A percentile compares a stretch with the other conserved stretches of the same genome.
phyloP scores from a whole-genome alignment of 805 yeast genomes.

The Saccharomycopsis sp. region DNA sequence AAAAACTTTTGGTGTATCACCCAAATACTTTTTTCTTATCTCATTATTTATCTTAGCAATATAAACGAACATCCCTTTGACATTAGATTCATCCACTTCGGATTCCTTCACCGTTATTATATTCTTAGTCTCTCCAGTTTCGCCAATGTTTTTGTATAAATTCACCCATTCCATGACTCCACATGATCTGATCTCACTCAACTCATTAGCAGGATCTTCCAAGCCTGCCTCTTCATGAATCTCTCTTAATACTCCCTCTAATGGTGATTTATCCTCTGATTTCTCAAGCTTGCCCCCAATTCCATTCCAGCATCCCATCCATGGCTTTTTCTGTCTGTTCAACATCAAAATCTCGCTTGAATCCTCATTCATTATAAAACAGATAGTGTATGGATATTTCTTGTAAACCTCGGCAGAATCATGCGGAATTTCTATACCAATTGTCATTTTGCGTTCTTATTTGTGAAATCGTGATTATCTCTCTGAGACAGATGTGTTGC shows the following conservation, averaged over 20 bases:
- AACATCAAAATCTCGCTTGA: slow-evolving; percentile 12
- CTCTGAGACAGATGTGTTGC: too few relatives aligned
- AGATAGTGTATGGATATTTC: slow-evolving; percentile 17
- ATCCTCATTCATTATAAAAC: slow-evolving; percentile 10
- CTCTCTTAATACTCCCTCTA: slow-evolving; percentile 17
- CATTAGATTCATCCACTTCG: background rate
- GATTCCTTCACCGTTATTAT: background rate
- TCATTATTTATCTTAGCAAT: slow-evolving; percentile 6
- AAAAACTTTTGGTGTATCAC: slow-evolving; percentile 4
- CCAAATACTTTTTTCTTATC: slow-evolving; percentile 5
- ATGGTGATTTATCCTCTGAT: slow-evolving; percentile 9
- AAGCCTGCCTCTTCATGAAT: slow-evolving; percentile 20
- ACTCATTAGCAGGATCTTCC: slow-evolving; percentile 7
- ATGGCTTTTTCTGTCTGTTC: slow-evolving; percentile 18
- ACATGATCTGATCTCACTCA: background rate
- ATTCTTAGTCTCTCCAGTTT: background rate
- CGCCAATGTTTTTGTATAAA: background rate
- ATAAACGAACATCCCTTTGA: slow-evolving; percentile 17
- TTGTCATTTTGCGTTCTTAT: background rate
- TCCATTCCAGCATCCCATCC: slow-evolving; percentile 22
- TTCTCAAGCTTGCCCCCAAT: slow-evolving; percentile 20
- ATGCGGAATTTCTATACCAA: background rate
- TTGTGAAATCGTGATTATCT: too few relatives aligned
- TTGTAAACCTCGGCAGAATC: background rate
- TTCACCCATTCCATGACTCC: slow-evolving; percentile 21